These are phyloP conservation scores for Clonostachys rhizophaga DNA, from an alignment of 2,329 filamentous ascomycete genomes.

Conservation along the genomic window DNA sequence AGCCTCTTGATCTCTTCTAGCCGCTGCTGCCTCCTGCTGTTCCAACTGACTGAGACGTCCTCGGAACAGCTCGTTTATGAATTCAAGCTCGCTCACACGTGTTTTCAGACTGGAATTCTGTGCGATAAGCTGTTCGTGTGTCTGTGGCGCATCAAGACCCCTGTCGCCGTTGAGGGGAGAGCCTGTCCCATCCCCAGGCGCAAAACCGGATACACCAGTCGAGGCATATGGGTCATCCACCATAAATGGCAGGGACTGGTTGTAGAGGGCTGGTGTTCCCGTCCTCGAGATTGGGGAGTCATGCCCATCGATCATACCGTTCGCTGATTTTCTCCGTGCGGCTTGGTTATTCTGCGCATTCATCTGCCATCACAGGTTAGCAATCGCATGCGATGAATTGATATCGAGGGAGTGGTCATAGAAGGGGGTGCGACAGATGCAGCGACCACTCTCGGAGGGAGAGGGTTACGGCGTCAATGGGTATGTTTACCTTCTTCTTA, in stretches of 20 bases:
- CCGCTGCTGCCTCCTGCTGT: conserved; percentile 65
- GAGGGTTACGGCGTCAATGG: background rate
- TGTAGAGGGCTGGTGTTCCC: conserved; percentile 71
- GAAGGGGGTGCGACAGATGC: too few relatives aligned
- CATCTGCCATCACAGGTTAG: background rate
- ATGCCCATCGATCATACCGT: conserved; percentile 51
- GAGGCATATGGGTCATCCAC: conserved; percentile 65
- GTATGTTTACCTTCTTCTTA: conserved; percentile 69
- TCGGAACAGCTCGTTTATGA: conserved; percentile 84
- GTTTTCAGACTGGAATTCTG: conserved; percentile 89
- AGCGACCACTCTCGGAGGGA: too few relatives aligned
- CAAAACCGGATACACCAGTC: conserved; percentile 42
- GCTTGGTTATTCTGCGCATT: conserved; percentile 8
- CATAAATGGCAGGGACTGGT: conserved; percentile 76
- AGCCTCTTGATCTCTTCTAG: conserved; percentile 56
- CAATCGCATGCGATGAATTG: background rate
- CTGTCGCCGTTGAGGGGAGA: conserved; percentile 54
- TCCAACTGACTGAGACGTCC: conserved; percentile 76
- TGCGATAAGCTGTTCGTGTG: conserved; percentile 74
- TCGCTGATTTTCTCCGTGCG: conserved; percentile 51
- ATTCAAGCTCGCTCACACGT: conserved; percentile 87
- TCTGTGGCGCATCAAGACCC: conserved; percentile 66
- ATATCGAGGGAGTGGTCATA: too few relatives aligned
- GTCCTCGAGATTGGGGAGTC: conserved; percentile 78
- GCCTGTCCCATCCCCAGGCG: conserved; percentile 39